phyloP scores from a whole-genome alignment of 1,139 yeast genomes.

The Meyerozyma guilliermondii region DNA sequence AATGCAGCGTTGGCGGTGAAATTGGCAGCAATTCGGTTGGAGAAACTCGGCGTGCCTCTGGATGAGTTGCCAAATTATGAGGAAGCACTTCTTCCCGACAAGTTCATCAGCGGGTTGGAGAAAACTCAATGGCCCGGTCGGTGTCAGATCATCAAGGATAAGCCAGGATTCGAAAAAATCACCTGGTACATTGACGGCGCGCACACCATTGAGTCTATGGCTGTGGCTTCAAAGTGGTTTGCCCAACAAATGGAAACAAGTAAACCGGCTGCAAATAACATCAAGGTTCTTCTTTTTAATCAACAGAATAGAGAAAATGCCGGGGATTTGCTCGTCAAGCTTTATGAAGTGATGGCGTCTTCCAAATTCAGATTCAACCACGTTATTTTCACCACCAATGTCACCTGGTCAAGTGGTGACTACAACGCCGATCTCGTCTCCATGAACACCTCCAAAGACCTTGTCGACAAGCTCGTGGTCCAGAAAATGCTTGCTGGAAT shows the following conservation, averaged over 20 bases:
- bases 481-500: slow-evolving; percentile 68
- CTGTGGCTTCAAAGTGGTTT: slow-evolving; percentile 81
- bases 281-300: slow-evolving; percentile 67
- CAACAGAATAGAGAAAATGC: slow-evolving; percentile 91
- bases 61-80: slow-evolving; percentile 21
- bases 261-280: slow-evolving; percentile 10
- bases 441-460: slow-evolving; percentile 69
- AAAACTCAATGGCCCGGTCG: slow-evolving; percentile 89
- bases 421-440: slow-evolving; percentile 84
- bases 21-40: slow-evolving; percentile 63
- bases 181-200: slow-evolving; percentile 94
- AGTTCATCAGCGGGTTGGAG: slow-evolving; percentile 61
- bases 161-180: slow-evolving; percentile 37
- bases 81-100: slow-evolving; percentile 45
- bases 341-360: slow-evolving; percentile 38
- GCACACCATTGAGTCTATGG: slow-evolving; percentile 83
- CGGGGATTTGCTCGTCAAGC: slow-evolving; percentile 49
- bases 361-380: slow-evolving; percentile 52
- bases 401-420: slow-evolving; percentile 80
- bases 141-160: slow-evolving; percentile 64
- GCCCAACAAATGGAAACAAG: slow-evolving; percentile 24
- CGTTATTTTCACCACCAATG: slow-evolving; percentile 84
- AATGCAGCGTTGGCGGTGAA: slow-evolving; percentile 88
- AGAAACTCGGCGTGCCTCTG: slow-evolving; percentile 35
- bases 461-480: slow-evolving; percentile 70